Evolutionary conservation across 2,329 filamentous ascomycete species (phyloP).

Genomic region (Fusarium coicis): DNA sequence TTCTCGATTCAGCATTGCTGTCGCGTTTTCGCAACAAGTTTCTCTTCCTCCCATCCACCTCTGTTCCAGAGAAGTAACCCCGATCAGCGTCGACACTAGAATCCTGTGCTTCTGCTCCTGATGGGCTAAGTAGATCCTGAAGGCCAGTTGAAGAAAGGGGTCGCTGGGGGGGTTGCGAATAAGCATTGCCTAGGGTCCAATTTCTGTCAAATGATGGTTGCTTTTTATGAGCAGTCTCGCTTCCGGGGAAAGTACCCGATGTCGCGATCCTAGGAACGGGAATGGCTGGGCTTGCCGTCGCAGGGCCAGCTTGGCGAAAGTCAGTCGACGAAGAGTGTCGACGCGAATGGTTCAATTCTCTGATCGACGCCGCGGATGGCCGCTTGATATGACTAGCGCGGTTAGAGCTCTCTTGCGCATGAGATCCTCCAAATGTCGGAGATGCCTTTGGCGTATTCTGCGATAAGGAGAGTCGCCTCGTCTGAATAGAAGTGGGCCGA

Average conservation of each 20-base stretch:
- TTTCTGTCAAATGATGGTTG: slow-evolving; percentile 76
- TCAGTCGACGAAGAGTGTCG: slow-evolving; percentile 86
- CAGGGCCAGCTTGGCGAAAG: slow-evolving; percentile 59
- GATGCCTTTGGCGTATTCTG: slow-evolving; percentile 60
- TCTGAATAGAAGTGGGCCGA: slow-evolving; percentile 59
- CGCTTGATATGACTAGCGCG: slow-evolving; percentile 63
- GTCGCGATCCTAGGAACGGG: slow-evolving; percentile 54
- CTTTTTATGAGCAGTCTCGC: slow-evolving; percentile 65
- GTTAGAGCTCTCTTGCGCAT: slow-evolving; percentile 57
- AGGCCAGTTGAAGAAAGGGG: slow-evolving; percentile 65
- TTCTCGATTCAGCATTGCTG: slow-evolving; percentile 70
- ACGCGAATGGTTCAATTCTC: slow-evolving; percentile 84
- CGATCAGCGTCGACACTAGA: slow-evolving; percentile 76
- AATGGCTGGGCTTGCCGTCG: slow-evolving; percentile 33
- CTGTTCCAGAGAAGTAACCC: slow-evolving; percentile 93
- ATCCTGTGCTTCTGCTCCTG: slow-evolving; percentile 57
- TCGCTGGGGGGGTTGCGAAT: slow-evolving; percentile 53
- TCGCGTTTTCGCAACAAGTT: slow-evolving; percentile 86
- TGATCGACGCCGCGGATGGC: slow-evolving; percentile 83
- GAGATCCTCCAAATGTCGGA: slow-evolving; percentile 56
- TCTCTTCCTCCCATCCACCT: slow-evolving; percentile 78
- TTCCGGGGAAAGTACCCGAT: slow-evolving; percentile 56
- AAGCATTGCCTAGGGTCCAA: slow-evolving; percentile 71
- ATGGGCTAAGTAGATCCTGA: slow-evolving; percentile 55
- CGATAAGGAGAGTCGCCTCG: slow-evolving; percentile 59